These are phyloP conservation scores for Dichotomocladium elegans DNA, from an alignment of 371 early-diverging fungal species.

Conservation along the genomic window DNA sequence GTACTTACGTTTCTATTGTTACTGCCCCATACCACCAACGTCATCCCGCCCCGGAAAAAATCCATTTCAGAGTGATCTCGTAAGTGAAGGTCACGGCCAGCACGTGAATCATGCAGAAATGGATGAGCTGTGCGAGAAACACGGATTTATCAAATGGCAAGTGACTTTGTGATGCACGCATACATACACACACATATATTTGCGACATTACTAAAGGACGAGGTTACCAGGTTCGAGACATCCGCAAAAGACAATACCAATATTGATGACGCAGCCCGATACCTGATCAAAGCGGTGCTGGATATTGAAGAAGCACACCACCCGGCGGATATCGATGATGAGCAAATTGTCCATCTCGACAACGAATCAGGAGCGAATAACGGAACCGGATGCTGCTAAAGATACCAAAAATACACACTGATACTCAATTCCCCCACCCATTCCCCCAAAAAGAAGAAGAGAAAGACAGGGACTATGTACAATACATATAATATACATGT, in stretches of 20 bases:
- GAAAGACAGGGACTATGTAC: too few relatives aligned
- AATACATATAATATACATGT: too few relatives aligned
- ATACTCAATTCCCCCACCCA: too few relatives aligned
- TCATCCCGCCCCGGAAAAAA: too few relatives aligned
- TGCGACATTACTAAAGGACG: conserved; percentile 2
- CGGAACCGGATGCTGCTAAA: conserved; percentile 12
- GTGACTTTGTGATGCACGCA: not conserved
- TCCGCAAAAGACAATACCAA: conserved; percentile 67
- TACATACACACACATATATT: not conserved
- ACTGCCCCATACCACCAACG: too few relatives aligned
- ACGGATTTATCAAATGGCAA: conserved; percentile 59
- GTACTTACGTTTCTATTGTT: too few relatives aligned
- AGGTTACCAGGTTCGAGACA: conserved; percentile 61
- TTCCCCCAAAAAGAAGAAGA: too few relatives aligned
- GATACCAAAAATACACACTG: too few relatives aligned
- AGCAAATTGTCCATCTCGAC: conserved; percentile 13
- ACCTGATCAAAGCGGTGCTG: conserved; percentile 39
- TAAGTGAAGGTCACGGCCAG: conserved; percentile 44
- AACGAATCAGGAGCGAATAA: conserved; percentile 1
- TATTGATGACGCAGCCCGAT: conserved; percentile 60
- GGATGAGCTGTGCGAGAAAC: conserved; percentile 52
- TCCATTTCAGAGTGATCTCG: conserved; percentile 43
- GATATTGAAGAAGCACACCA: conserved; percentile 38
- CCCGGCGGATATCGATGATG: conserved; percentile 15
- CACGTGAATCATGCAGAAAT: conserved; percentile 41